Evolutionary conservation across 129 eudicot species (phyloP).

Genomic region (Flaveria linearis): DNA sequence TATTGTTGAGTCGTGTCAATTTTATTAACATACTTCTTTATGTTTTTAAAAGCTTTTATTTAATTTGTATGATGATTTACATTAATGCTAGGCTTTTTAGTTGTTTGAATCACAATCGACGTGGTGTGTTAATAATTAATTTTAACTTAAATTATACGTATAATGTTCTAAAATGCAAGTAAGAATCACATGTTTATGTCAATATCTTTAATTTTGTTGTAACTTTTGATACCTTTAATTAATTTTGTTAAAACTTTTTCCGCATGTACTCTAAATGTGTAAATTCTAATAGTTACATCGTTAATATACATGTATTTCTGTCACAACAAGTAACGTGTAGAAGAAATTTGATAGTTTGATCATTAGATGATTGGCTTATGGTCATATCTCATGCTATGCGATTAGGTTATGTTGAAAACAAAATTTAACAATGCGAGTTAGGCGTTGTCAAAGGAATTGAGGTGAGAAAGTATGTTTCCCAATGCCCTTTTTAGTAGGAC

Average conservation of each 20-base stretch:
- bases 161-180: neutral
- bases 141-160: slow-evolving; percentile 2
- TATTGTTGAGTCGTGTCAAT: neutral
- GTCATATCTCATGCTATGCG: neutral
- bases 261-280: neutral
- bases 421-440: neutral
- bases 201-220: slow-evolving; percentile 10
- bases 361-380: neutral
- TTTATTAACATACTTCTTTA: neutral
- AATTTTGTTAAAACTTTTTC: neutral
- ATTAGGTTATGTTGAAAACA: neutral
- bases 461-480: neutral
- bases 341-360: neutral
- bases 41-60: neutral
- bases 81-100: neutral
- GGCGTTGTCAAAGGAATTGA: neutral
- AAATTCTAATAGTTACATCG: neutral
- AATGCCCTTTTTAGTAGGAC: neutral
- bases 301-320: neutral
- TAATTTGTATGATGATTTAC: neutral
- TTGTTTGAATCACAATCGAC: neutral
- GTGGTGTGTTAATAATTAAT: neutral
- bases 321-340: neutral
- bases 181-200: neutral
- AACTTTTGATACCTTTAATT: neutral